Conservation (phyloP, 352 stramenopile species). For the Phytophthora foliorum region DNA sequence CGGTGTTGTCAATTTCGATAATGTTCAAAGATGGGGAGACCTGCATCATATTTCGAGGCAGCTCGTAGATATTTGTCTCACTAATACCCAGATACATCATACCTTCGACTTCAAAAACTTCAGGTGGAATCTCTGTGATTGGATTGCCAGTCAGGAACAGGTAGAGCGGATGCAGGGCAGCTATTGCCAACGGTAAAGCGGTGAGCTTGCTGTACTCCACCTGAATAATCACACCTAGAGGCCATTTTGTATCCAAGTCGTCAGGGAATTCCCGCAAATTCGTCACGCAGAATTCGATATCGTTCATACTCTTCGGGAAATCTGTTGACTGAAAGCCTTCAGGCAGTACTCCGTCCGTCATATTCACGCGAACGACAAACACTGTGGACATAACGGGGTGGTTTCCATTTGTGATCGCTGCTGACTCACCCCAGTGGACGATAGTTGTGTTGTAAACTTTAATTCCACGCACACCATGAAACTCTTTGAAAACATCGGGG, state of each 20-base stretch:
- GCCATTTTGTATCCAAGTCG: slow-evolving; percentile 44
- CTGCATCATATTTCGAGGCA: slow-evolving; percentile 17
- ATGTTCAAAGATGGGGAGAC: neutral
- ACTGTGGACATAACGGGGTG: slow-evolving; percentile 34
- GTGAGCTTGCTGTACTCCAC: slow-evolving; percentile 29
- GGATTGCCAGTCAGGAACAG: slow-evolving; percentile 36
- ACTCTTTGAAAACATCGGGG: slow-evolving; percentile 19
- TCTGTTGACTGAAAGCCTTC: slow-evolving; percentile 35
- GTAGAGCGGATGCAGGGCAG: slow-evolving; percentile 18
- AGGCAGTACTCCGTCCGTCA: slow-evolving; percentile 38
- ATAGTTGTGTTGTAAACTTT: slow-evolving; percentile 53
- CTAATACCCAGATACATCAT: slow-evolving; percentile 19
- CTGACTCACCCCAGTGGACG: slow-evolving; percentile 27
- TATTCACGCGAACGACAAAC: slow-evolving; percentile 43
- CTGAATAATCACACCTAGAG: slow-evolving; percentile 11
- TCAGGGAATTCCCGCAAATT: slow-evolving; percentile 39
- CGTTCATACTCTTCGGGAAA: slow-evolving; percentile 32
- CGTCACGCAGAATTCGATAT: slow-evolving; percentile 47
- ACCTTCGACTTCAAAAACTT: slow-evolving; percentile 18
- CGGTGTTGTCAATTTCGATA: neutral
- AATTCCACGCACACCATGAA: slow-evolving; percentile 34
- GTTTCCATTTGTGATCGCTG: slow-evolving; percentile 22
- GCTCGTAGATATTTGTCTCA: slow-evolving; percentile 4
- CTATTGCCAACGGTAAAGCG: slow-evolving; percentile 14
- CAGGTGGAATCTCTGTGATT: slow-evolving; percentile 18